These are phyloP conservation scores for Stagonosporopsis chrysanthemi DNA, from an alignment of 2,329 filamentous ascomycete genomes.

Conservation along the genomic window DNA sequence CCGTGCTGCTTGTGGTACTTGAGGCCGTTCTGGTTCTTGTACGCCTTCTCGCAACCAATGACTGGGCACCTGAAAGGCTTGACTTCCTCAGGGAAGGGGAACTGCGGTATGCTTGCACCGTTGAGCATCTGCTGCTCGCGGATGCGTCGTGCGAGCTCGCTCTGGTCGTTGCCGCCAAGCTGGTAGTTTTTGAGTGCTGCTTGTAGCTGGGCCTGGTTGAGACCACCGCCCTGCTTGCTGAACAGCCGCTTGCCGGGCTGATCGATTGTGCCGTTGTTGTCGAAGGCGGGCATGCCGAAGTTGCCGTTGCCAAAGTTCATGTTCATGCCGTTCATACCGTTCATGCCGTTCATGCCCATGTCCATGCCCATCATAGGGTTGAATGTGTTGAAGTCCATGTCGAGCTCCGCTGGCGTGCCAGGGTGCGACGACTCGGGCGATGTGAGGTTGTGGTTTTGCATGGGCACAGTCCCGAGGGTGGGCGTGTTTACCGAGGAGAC, in stretches of 20 bases:
- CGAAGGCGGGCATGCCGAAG: conserved; percentile 53
- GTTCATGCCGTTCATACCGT: conserved; percentile 41
- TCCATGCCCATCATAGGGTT: conserved; percentile 47
- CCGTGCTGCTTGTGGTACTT: conserved; percentile 92
- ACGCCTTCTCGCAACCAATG: conserved; percentile 98
- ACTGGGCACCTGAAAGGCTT: conserved; percentile 98
- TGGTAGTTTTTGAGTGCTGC: conserved; percentile 79
- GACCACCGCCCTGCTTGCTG: conserved; percentile 77
- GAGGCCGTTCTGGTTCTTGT: conserved; percentile 98
- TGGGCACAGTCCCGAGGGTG: conserved; percentile 80
- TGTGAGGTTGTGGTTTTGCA: conserved; percentile 64
- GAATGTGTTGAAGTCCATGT: conserved; percentile 69
- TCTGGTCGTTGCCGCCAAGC: conserved; percentile 68
- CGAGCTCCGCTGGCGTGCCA: conserved; percentile 75
- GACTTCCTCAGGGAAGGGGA: conserved; percentile 75
- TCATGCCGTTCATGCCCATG: conserved; percentile 43
- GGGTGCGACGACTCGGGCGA: conserved; percentile 73
- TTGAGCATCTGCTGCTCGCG: conserved; percentile 70
- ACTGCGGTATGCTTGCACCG: conserved; percentile 51
- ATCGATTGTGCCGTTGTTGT: conserved; percentile 69
- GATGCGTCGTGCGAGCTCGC: conserved; percentile 73
- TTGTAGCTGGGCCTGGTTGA: conserved; percentile 72
- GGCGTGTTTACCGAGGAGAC: conserved; percentile 98
- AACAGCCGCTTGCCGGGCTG: conserved; percentile 94
- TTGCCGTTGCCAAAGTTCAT: conserved; percentile 49